Evolutionary conservation across 768 basidiomycete genomes (phyloP).

Genomic region (Kwoniella sp.): DNA sequence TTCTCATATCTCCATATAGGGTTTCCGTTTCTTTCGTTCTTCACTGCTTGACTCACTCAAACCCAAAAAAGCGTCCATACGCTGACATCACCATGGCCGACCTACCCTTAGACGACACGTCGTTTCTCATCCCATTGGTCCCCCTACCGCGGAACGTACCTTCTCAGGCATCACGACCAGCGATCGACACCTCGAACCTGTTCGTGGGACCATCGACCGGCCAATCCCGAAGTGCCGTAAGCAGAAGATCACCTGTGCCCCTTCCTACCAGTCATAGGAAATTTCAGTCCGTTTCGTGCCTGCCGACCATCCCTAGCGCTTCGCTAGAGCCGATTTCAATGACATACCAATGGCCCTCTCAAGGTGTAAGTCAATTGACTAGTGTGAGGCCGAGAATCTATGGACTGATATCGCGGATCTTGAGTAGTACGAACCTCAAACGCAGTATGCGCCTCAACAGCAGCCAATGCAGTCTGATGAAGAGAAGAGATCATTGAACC

Average conservation of each 20-base stretch:
- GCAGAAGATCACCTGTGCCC: conserved; percentile 7
- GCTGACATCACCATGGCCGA: conserved; percentile 1
- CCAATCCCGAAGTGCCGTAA: conserved; percentile 13
- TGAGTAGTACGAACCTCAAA: conserved; percentile 13
- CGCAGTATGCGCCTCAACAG: not conserved
- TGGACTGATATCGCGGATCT: too few species aligned
- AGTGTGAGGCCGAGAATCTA: too few species aligned
- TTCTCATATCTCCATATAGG: too few species aligned
- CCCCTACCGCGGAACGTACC: conserved; percentile 9
- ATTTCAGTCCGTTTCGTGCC: conserved; percentile 15
- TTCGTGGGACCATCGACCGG: not conserved
- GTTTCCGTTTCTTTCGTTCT: too few species aligned
- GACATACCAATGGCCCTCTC: conserved; percentile 22
- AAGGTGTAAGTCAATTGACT: conserved; percentile 23
- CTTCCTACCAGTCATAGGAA: conserved; percentile 3
- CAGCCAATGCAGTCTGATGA: conserved; percentile 9
- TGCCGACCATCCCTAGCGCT: conserved; percentile 22
- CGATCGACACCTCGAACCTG: conserved; percentile 3
- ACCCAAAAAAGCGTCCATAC: not conserved
- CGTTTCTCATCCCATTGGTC: conserved; percentile 10
- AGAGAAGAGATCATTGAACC: conserved; percentile 12
- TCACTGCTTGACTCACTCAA: too few species aligned
- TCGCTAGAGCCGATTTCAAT: conserved; percentile 18
- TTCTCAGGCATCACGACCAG: conserved; percentile 7
- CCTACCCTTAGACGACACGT: not conserved